Evolutionary conservation across 148 eudicot species (phyloP).

Genomic region (Fallopia convolvulus): DNA sequence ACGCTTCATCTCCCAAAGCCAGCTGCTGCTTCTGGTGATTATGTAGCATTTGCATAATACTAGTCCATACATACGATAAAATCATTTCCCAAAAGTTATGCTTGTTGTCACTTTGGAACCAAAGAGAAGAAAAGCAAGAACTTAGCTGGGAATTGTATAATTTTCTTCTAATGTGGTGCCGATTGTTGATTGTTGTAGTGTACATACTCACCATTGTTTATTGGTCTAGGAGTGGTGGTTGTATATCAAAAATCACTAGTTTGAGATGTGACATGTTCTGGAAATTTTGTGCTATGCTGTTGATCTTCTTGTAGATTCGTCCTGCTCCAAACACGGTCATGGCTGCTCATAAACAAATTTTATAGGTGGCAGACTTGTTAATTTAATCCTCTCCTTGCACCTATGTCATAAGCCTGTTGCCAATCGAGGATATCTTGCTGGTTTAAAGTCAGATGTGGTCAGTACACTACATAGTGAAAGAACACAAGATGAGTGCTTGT

Average conservation of each 20-base stretch:
- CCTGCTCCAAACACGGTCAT: background rate
- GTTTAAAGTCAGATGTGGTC: background rate
- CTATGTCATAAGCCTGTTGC: background rate
- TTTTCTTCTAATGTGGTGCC: background rate
- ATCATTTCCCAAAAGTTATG: background rate
- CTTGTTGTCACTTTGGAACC: background rate
- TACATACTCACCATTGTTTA: background rate
- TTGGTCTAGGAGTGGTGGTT: background rate
- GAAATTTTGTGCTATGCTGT: background rate
- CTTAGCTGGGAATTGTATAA: too few species aligned
- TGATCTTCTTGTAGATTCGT: background rate
- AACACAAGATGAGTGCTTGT: background rate
- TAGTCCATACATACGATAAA: background rate
- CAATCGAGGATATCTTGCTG: background rate
- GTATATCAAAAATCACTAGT: background rate
- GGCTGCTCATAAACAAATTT: background rate
- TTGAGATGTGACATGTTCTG: background rate
- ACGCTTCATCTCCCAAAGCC: background rate
- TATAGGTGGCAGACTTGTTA: too few species aligned
- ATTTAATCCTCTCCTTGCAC: background rate
- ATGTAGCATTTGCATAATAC: background rate
- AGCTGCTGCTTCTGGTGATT: constrained; percentile 17
- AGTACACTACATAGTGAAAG: background rate
- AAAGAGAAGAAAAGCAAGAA: too few species aligned
- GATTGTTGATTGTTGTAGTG: background rate